Conservation (phyloP, 805 yeast species). For the Nakazawaea sp. region DNA sequence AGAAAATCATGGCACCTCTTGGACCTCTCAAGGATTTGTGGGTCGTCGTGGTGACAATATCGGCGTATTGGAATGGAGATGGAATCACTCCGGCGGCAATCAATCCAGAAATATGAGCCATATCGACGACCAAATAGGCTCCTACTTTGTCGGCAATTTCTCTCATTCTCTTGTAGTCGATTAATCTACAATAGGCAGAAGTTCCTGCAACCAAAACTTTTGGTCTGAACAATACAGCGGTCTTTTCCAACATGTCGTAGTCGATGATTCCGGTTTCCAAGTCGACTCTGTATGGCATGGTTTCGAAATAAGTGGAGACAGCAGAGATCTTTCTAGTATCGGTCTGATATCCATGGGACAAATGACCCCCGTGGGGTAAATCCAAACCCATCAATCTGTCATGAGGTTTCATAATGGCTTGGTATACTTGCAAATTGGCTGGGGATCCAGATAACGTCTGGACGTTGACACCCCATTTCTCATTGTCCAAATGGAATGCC, state of each 20-base stretch:
- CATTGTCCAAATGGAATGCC: conserved; percentile 76
- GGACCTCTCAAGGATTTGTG: conserved; percentile 98
- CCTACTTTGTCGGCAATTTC: conserved; percentile 89
- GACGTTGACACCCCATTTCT: conserved; percentile 96
- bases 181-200: conserved; percentile 87
- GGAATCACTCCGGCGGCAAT: conserved; percentile 92
- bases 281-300: conserved; percentile 94
- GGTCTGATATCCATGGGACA: conserved; percentile 96
- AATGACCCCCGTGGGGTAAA: conserved; percentile 97
- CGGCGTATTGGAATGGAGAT: conserved; percentile 90
- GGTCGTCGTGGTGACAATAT: conserved; percentile 95
- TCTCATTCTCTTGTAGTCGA: conserved; percentile 87
- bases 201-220: conserved; percentile 95
- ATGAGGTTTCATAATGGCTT: conserved; percentile 90
- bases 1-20: conserved; percentile 97
- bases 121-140: conserved; percentile 87
- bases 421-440: conserved; percentile 94
- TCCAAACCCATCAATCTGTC: conserved; percentile 98
- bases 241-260: conserved; percentile 79
- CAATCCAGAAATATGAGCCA: conserved; percentile 97
- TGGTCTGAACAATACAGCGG: conserved; percentile 86
- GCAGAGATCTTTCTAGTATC: conserved; percentile 82
- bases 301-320: conserved; percentile 90
- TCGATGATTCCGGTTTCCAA: conserved; percentile 86
- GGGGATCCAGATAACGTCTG: conserved; percentile 97